Evolutionary conservation across 1,284 basidiomycete genomes (phyloP), one percentile per base, ranked within the genome.

Genomic region (Porogramme epimiltina): DNA sequence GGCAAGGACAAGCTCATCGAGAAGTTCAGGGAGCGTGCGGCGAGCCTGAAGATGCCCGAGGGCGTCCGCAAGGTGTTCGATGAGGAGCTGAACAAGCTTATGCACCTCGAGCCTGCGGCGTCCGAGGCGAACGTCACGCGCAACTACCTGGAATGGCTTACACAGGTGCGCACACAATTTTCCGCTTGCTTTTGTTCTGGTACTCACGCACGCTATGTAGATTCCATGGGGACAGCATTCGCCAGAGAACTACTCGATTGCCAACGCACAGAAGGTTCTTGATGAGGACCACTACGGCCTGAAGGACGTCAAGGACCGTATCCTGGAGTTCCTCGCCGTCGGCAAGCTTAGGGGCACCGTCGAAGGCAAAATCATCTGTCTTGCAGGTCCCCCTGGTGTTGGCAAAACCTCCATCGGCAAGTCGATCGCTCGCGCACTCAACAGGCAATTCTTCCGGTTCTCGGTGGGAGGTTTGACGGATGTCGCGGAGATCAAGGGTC

Each of bases 401-500:
- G 95, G 95, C 31, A 97, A 97, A 77, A 98, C 92, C 0, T 89
- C 85, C 49, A 94, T 95, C 46, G 93, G 95, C 52, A 98, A 98
- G 78, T 93, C 88, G n/a, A 95, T 97, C 49, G 88, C 94, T 0
- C 80, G 92, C 9, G 93, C 93, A 6, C 74, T 97, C 39, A 84
- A 89, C 47, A 75, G 93, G 49, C 85, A 93, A 66, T 96, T 97
- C 76, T 96, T 95, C 83, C 83, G 96, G 42, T 98, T 99, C 77
- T 95, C 92, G 13, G 95, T 99, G 4, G 97, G 97, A 61, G 95
- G 97, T 23, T 73, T 99, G 64, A 94, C 93, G 51, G 96, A 99
- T 67, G 95, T 98, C 0, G 97, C 96, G 49, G 97, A 99, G 80
- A 98, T 99, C 71, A 99, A 99, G 75, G 97, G 97, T 3, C 96